A percentile compares a stretch with the other conserved stretches of the same genome.
Evolutionary conservation across 306 rosid genomes (phyloP).

Genomic region (Medicago arabica): DNA sequence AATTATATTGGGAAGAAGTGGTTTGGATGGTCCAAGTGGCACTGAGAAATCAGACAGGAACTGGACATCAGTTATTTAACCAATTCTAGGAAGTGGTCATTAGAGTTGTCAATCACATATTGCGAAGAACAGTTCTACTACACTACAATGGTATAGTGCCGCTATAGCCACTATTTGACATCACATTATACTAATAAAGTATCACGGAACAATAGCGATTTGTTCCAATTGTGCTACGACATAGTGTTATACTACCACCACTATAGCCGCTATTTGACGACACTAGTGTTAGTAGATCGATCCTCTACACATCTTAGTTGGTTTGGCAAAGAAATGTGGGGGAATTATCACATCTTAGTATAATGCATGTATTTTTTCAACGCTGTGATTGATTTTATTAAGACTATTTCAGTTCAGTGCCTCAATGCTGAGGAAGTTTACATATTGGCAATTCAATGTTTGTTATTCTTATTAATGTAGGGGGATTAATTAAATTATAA

Average conservation of each 20-base stretch:
- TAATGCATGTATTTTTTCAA: constrained; percentile 18
- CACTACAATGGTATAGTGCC: neutral
- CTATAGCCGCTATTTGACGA: neutral
- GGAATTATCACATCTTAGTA: too few relatives aligned
- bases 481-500: too few relatives aligned
- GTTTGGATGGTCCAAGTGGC: neutral
- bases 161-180: neutral
- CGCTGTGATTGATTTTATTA: constrained; percentile 21
- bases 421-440: neutral
- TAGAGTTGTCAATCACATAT: neutral
- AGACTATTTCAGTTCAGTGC: neutral
- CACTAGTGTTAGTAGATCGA: neutral
- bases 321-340: constrained; percentile 3
- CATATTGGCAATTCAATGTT: neutral
- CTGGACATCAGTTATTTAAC: neutral
- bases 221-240: neutral
- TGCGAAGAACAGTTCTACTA: neutral
- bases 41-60: neutral
- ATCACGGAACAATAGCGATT: neutral
- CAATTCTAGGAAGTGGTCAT: constrained; percentile 8
- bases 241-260: neutral
- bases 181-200: neutral
- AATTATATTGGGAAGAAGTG: constrained; percentile 1
- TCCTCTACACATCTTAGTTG: constrained; percentile 9
- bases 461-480: neutral